These are phyloP conservation scores for Amaranthus palmeri DNA, from an alignment of 148 eudicot species.

Conservation along the genomic window DNA sequence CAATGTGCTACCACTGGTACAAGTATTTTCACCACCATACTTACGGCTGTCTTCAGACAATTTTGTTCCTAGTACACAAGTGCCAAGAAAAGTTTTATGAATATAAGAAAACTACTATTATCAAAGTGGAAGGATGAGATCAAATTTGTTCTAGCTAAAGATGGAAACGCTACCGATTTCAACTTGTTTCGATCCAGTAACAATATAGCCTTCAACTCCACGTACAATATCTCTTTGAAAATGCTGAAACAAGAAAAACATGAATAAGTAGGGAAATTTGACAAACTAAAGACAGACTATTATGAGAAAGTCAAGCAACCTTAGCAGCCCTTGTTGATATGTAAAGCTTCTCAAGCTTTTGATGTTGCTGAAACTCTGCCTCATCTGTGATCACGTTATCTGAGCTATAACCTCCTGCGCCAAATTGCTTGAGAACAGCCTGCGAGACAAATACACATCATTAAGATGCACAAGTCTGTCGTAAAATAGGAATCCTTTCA, in stretches of 20 bases:
- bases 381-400: conserved; percentile 69
- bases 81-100: conserved; percentile 1
- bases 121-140: conserved; percentile 1
- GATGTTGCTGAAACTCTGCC: conserved; percentile 78
- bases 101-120: conserved; percentile 14
- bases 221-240: conserved; percentile 98
- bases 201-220: conserved; percentile 96
- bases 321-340: conserved; percentile 94
- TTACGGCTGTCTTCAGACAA: conserved; percentile 96
- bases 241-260: conserved; percentile 50
- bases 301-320: conserved; percentile 36
- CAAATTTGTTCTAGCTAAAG: background rate
- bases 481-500: background rate
- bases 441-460: conserved; percentile 25
- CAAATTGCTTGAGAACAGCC: conserved; percentile 98
- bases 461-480: background rate
- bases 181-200: conserved; percentile 95
- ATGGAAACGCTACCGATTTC: conserved; percentile 57
- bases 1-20: conserved; percentile 84
- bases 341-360: conserved; percentile 93
- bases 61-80: conserved; percentile 58
- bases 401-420: conserved; percentile 77
- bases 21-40: conserved; percentile 92
- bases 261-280: conserved; percentile 5
- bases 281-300: conserved; percentile 4